These are phyloP conservation scores for Excoecaria cochinchinensis DNA, from an alignment of 345 rosid genomes.

Conservation along the genomic window DNA sequence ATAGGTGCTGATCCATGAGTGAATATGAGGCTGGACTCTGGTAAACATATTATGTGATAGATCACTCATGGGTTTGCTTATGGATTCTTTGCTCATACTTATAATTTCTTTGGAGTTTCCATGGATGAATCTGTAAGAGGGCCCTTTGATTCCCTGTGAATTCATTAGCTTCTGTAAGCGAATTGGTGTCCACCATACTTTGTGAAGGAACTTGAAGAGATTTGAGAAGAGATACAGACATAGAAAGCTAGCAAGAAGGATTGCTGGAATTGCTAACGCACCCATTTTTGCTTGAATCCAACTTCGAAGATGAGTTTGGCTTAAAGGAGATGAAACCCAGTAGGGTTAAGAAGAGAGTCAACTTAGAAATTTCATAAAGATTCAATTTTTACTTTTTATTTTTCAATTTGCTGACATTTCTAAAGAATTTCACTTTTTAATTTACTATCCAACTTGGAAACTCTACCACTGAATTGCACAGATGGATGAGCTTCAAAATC, in stretches of 20 bases:
- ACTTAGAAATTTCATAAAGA: too few relatives aligned
- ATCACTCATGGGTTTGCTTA: constrained; percentile 13
- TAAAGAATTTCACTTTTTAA: too few relatives aligned
- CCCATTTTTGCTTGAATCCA: background rate
- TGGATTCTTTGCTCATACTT: background rate
- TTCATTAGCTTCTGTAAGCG: constrained; percentile 16
- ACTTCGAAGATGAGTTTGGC: too few relatives aligned
- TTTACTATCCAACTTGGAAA: too few relatives aligned
- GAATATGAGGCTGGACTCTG: constrained; percentile 25
- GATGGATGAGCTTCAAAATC: background rate
- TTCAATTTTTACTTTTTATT: too few relatives aligned
- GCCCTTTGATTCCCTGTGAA: constrained; percentile 33
- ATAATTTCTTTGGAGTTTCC: constrained; percentile 22
- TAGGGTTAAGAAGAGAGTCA: too few relatives aligned
- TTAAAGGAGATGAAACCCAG: too few relatives aligned
- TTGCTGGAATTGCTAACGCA: constrained; percentile 7
- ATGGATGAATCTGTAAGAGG: constrained; percentile 21
- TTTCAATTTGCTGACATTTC: too few relatives aligned
- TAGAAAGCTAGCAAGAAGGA: constrained; percentile 8
- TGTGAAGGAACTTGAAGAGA: constrained; percentile 22
- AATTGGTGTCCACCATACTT: constrained; percentile 33
- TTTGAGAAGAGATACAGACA: constrained; percentile 14
- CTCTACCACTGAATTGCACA: background rate
- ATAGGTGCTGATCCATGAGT: constrained; percentile 30
- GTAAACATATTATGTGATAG: constrained; percentile 27